Conservation (phyloP, 2,329 filamentous ascomycete genomes). For the Plectosphaerella plurivora region DNA sequence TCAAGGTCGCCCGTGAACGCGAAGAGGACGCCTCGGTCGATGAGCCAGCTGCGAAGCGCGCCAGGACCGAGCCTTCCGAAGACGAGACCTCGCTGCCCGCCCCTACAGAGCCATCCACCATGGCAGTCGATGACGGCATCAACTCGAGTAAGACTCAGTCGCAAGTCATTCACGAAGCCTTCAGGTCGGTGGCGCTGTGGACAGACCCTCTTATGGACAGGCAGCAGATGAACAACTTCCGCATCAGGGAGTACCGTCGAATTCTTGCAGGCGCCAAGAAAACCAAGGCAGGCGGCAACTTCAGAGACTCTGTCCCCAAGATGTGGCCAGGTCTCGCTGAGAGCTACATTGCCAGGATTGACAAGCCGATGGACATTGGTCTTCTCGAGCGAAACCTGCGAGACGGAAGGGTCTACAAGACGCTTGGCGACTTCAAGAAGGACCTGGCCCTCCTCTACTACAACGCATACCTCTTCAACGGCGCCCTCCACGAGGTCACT, state of each 20-base stretch:
- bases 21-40: slow-evolving; percentile 70
- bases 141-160: slow-evolving; percentile 15
- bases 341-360: slow-evolving; percentile 64
- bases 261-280: slow-evolving; percentile 76
- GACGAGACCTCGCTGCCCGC: slow-evolving; percentile 38
- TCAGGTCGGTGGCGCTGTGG: slow-evolving; percentile 31
- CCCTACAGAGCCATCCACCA: slow-evolving; percentile 30
- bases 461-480: slow-evolving; percentile 82
- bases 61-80: slow-evolving; percentile 62
- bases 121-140: slow-evolving; percentile 20
- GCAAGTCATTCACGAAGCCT: slow-evolving; percentile 8
- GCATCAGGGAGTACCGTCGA: slow-evolving; percentile 59
- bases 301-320: slow-evolving; percentile 72
- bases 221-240: slow-evolving; percentile 38
- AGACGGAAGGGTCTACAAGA: slow-evolving; percentile 57
- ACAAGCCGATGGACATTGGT: slow-evolving; percentile 77
- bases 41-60: slow-evolving; percentile 73
- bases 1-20: slow-evolving; percentile 68
- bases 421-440: slow-evolving; percentile 65
- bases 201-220: slow-evolving; percentile 20
- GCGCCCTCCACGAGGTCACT: slow-evolving; percentile 69
- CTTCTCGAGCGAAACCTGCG: slow-evolving; percentile 80
- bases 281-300: slow-evolving; percentile 73
- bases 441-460: slow-evolving; percentile 75
- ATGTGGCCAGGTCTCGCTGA: slow-evolving; percentile 72